phyloP scores from a whole-genome alignment of 2,329 filamentous ascomycete species.

The Niveomyces coronatus region DNA sequence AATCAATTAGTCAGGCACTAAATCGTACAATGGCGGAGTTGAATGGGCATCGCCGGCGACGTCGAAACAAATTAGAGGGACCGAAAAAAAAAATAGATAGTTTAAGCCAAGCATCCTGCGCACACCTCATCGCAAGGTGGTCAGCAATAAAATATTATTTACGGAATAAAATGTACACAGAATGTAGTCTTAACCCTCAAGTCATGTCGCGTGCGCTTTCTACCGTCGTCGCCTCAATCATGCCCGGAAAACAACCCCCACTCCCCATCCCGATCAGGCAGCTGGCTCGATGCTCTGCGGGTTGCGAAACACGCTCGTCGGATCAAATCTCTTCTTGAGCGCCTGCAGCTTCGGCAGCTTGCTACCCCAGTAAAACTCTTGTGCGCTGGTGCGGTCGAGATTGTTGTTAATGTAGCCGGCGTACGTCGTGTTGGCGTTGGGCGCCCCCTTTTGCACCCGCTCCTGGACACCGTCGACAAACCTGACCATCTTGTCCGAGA shows the following conservation, averaged over 20 bases:
- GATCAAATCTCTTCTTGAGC: conserved; percentile 44
- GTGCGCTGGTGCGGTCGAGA: conserved; percentile 30
- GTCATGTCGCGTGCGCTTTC: too few species aligned
- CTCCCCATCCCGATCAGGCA: conserved; percentile 1
- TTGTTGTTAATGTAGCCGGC: conserved; percentile 51
- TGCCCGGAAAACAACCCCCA: neutral
- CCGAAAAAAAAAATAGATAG: too few species aligned
- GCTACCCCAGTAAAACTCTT: conserved; percentile 44
- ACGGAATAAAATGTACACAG: too few species aligned
- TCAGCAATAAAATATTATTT: too few species aligned
- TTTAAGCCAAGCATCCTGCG: too few species aligned
- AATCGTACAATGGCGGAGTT: too few species aligned
- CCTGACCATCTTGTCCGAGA: conserved; percentile 34
- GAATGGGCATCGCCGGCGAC: too few species aligned
- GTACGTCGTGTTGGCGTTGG: conserved; percentile 40
- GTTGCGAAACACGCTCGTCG: conserved; percentile 45
- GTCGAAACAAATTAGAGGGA: too few species aligned
- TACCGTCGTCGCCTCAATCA: neutral
- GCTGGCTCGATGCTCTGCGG: conserved; percentile 42
- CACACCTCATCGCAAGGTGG: too few species aligned
- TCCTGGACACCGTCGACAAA: conserved; percentile 44
- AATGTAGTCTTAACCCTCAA: too few species aligned
- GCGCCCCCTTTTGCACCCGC: conserved; percentile 27
- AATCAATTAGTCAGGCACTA: too few species aligned
- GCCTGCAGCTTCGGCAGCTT: conserved; percentile 36